phyloP scores from a whole-genome alignment of 75 land plant species.

The Cryptomeria japonica region DNA sequence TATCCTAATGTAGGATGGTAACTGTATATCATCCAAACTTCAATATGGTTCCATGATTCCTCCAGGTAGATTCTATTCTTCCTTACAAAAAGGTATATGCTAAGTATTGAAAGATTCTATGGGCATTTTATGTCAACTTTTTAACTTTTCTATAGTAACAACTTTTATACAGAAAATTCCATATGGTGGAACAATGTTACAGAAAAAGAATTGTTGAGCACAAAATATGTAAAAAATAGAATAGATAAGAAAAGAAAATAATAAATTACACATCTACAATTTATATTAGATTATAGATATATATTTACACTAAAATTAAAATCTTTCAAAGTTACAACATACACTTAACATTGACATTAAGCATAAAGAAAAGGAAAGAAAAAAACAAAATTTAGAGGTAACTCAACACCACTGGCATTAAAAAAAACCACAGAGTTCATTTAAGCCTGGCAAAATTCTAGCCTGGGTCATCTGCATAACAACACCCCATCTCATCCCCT shows the following conservation, averaged over 20 bases:
- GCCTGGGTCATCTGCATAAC: background rate
- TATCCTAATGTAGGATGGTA: background rate
- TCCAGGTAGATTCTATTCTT: background rate
- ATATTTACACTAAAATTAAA: too few species aligned
- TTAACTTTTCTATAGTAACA: background rate
- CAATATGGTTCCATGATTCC: conserved; percentile 1
- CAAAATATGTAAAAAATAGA: background rate
- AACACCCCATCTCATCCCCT: background rate
- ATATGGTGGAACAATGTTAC: background rate
- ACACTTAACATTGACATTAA: background rate
- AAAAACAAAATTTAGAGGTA: background rate
- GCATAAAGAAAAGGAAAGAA: too few species aligned
- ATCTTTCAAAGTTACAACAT: background rate
- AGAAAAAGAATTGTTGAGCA: background rate
- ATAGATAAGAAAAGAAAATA: background rate
- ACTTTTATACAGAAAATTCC: background rate
- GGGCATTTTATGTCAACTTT: too few species aligned
- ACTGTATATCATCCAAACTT: background rate
- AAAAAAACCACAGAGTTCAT: background rate
- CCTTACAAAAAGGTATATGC: background rate
- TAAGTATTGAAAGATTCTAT: too few species aligned
- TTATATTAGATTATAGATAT: background rate
- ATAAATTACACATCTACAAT: background rate
- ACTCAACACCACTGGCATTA: background rate
- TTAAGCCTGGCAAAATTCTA: background rate